phyloP scores from a whole-genome alignment of 129 eudicot species.

The Flaveria bidentis region DNA sequence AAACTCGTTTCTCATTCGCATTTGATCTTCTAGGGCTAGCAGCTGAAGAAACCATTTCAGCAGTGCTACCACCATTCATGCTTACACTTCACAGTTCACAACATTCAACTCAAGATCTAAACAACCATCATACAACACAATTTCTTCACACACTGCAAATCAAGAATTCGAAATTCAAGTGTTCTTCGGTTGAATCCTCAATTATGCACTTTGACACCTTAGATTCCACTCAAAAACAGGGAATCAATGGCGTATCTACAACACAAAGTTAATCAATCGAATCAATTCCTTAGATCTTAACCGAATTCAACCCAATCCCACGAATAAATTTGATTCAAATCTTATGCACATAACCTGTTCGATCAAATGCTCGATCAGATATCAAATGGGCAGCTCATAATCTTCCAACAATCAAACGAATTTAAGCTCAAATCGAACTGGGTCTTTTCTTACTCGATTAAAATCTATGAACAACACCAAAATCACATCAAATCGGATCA shows the following conservation, averaged over 20 bases:
- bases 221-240: background rate
- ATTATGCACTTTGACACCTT: background rate
- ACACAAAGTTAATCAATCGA: background rate
- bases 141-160: conserved; percentile 35
- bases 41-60: conserved; percentile 30
- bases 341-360: conserved; percentile 27
- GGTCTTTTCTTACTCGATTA: conserved; percentile 1
- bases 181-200: conserved; percentile 5
- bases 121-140: conserved; percentile 19
- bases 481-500: background rate
- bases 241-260: background rate
- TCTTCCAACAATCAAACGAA: background rate
- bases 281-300: conserved; percentile 1
- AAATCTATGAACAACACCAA: background rate
- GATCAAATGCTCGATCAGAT: conserved; percentile 28
- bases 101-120: conserved; percentile 31
- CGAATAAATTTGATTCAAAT: conserved; percentile 4
- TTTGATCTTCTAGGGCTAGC: conserved; percentile 38
- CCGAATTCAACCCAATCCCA: conserved; percentile 7
- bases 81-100: conserved; percentile 22
- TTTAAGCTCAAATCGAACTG: background rate
- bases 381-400: background rate
- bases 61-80: conserved; percentile 44
- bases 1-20: conserved; percentile 38
- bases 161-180: conserved; percentile 40